Evolutionary conservation across 345 rosid genomes (phyloP), one percentile per base, ranked within the genome.

Genomic region (Carallia pectinifolia): DNA sequence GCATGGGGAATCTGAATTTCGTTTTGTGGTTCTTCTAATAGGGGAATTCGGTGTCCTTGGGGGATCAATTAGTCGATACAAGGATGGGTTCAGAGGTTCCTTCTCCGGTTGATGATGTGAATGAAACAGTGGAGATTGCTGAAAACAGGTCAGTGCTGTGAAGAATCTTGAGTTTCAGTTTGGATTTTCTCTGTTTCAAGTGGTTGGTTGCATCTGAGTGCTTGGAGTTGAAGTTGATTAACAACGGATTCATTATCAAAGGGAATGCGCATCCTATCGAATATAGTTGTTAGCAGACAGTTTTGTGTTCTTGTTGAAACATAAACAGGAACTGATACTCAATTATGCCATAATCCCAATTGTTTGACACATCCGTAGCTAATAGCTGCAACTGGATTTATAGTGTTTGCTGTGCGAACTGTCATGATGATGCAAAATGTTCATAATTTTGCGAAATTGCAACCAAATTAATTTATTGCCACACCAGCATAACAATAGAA

Each of bases 41-140:
- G 60, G 15, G 60, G 27, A 55, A 23, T 55, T 55, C 60, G 1
- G 7, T 68, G 8, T 7, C 16, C 10, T 30, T 3, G 19, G 61
- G 39, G 67, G 12, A 34, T 48, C 12, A 13, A 60, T 62, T 53
- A 10, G 13, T 53, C 38, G 37, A 23, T 23, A 16, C 7, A 29
- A 9, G 6, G 30, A 71, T 71, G 74, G 68, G 54, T 39, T 71
- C 62, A 29, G 61, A 62, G 19, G 5, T 17, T 23, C 13, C 38
- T 34, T 29, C 39, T 4, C 23, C 13, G 17, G 66, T 27, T 53
- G 74, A 30, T 37, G 74, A 54, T 16, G 74, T 12, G 8, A 53
- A 71, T 71, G 68, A 23, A 54, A 63, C 74, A 63, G 68, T 17
- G 30, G 62, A 53, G 23, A 33, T 39, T 2, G 47, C 37, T 2